A percentile compares a stretch with the other conserved stretches of the same genome.
Evolutionary conservation across 306 rosid species (phyloP).

Genomic region (Carpinus viminea): DNA sequence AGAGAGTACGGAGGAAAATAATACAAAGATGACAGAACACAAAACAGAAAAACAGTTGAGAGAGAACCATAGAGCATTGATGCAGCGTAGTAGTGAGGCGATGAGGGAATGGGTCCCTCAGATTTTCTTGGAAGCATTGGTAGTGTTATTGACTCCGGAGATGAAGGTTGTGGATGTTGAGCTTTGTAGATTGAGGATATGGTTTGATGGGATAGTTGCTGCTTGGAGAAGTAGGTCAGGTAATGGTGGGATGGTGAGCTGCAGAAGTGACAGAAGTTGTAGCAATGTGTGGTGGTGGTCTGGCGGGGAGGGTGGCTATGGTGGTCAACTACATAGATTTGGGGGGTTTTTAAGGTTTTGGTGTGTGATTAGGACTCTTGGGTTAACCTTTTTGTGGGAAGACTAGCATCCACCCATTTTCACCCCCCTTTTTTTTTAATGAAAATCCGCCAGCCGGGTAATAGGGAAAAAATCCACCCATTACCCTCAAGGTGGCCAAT

Average conservation of each 20-base stretch:
- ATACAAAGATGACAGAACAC: too few species aligned
- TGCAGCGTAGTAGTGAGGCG: too few species aligned
- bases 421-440: too few species aligned
- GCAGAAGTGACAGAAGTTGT: constrained; percentile 35
- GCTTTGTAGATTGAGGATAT: constrained; percentile 20
- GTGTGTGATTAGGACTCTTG: too few species aligned
- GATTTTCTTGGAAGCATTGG: neutral
- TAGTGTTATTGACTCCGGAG: constrained; percentile 20
- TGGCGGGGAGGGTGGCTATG: constrained; percentile 27
- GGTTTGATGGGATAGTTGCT: constrained; percentile 29
- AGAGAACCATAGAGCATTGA: too few species aligned
- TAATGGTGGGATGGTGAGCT: constrained; percentile 10
- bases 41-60: too few species aligned
- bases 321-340: constrained; percentile 25
- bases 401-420: neutral
- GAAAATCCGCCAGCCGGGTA: too few species aligned
- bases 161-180: constrained; percentile 24
- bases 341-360: too few species aligned
- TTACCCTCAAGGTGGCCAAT: too few species aligned
- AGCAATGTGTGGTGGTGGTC: constrained; percentile 34
- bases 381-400: too few species aligned
- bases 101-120: too few species aligned
- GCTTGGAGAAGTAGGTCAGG: constrained; percentile 56
- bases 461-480: too few species aligned
- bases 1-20: constrained; percentile 35